These are phyloP conservation scores for Testicularia cyperi DNA, from an alignment of 1,284 basidiomycete genomes.

Conservation along the genomic window DNA sequence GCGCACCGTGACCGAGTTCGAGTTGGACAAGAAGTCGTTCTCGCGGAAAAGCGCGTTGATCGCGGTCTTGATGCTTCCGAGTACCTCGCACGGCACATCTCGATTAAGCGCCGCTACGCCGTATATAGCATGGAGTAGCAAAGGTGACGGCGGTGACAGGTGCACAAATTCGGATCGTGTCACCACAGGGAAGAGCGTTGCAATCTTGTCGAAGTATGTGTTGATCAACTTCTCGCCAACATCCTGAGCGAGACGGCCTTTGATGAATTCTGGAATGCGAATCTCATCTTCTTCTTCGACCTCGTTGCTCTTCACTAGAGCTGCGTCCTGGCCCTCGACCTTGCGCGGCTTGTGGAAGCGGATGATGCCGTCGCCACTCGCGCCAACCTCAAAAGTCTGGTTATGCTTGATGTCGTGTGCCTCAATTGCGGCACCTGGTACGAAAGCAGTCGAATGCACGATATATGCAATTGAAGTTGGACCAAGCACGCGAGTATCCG, in stretches of 20 bases:
- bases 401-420: conserved; percentile 71
- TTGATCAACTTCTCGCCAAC: conserved; percentile 75
- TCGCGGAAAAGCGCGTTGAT: conserved; percentile 68
- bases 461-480: conserved; percentile 83
- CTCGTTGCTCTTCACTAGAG: background rate
- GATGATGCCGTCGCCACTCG: conserved; percentile 80
- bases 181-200: conserved; percentile 82
- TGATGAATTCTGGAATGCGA: conserved; percentile 40
- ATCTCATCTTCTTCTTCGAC: conserved; percentile 22
- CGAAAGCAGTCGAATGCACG: conserved; percentile 80
- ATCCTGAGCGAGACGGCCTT: conserved; percentile 46
- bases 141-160: conserved; percentile 71
- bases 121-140: conserved; percentile 88
- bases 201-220: conserved; percentile 81
- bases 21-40: conserved; percentile 84
- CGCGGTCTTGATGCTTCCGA: conserved; percentile 80
- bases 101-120: conserved; percentile 82
- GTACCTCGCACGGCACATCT: conserved; percentile 76
- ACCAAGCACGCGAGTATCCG: conserved; percentile 64
- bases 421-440: conserved; percentile 78
- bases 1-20: conserved; percentile 84
- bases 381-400: conserved; percentile 65
- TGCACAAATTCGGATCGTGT: conserved; percentile 80
- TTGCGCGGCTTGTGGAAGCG: conserved; percentile 69
- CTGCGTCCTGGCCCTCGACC: conserved; percentile 1